A percentile compares a stretch with the other conserved stretches of the same genome.
Evolutionary conservation across 192 early-diverging fungal species (phyloP).

Genomic region (Backusella westeae): DNA sequence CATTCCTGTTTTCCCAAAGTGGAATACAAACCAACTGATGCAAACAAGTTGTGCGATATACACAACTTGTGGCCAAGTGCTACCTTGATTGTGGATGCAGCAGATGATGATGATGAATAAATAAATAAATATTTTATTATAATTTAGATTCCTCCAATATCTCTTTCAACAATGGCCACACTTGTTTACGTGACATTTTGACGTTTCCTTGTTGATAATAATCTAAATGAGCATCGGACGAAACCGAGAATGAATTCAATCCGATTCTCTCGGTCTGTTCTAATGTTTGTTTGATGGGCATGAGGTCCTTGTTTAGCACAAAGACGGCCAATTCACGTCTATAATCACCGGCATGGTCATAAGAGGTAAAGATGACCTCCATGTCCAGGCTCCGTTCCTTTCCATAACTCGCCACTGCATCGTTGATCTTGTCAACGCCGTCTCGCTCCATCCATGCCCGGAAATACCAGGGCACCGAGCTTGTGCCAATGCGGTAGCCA

Average conservation of each 20-base stretch:
- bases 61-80: slow-evolving; percentile 79
- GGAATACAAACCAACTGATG: slow-evolving; percentile 44
- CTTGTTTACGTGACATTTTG: slow-evolving; percentile 59
- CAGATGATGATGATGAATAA: slow-evolving; percentile 22
- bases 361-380: slow-evolving; percentile 55
- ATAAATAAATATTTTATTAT: background rate
- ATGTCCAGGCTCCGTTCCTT: slow-evolving; percentile 48
- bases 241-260: slow-evolving; percentile 7
- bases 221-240: slow-evolving; percentile 9
- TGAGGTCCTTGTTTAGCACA: slow-evolving; percentile 23
- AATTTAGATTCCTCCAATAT: background rate
- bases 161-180: slow-evolving; percentile 35
- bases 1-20: slow-evolving; percentile 82
- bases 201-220: slow-evolving; percentile 52
- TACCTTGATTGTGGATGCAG: slow-evolving; percentile 71
- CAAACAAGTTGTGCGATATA: slow-evolving; percentile 42
- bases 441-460: slow-evolving; percentile 51
- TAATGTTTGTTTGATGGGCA: slow-evolving; percentile 27
- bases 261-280: slow-evolving; percentile 30
- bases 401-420: slow-evolving; percentile 34
- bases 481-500: slow-evolving; percentile 56
- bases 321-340: slow-evolving; percentile 57
- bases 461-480: slow-evolving; percentile 53
- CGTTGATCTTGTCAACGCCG: slow-evolving; percentile 26
- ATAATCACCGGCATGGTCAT: slow-evolving; percentile 52